Conservation (phyloP, 225 moss, liverwort and hornwort genomes). For the Anthoceros angustus region DNA sequence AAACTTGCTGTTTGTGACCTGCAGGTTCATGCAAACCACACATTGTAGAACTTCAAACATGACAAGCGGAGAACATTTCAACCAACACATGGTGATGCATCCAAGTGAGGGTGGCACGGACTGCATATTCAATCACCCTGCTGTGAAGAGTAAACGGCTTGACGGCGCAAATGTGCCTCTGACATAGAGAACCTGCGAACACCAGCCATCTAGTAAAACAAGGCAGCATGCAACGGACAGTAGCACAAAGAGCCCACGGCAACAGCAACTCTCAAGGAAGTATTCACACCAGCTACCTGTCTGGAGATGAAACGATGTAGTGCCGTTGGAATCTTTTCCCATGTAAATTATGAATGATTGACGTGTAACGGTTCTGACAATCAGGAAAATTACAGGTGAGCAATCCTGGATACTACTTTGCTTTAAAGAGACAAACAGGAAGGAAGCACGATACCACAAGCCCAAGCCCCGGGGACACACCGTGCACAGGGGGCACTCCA, state of each 20-base stretch:
- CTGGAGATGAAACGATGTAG: slow-evolving; percentile 34
- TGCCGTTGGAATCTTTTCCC: slow-evolving; percentile 61
- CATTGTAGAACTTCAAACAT: background rate
- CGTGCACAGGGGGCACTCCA: slow-evolving; percentile 85
- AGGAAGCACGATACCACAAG: background rate
- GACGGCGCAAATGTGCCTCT: background rate
- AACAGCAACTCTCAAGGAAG: background rate
- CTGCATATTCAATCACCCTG: background rate
- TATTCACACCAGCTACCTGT: background rate
- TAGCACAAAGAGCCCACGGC: background rate
- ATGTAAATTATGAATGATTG: slow-evolving; percentile 62
- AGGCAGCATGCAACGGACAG: background rate
- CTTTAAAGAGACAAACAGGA: background rate
- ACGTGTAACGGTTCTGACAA: slow-evolving; percentile 39
- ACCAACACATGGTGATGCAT: too few relatives aligned
- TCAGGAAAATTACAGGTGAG: background rate
- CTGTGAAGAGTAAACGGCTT: background rate
- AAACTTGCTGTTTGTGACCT: background rate
- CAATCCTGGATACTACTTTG: background rate
- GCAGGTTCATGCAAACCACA: background rate
- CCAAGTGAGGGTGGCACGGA: background rate
- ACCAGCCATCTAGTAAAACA: background rate
- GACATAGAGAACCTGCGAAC: background rate
- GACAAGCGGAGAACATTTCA: too few relatives aligned
- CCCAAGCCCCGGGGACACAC: background rate